Evolutionary conservation across 495 filamentous ascomycete species (phyloP).

Genomic region (Penicillium verhagenii): DNA sequence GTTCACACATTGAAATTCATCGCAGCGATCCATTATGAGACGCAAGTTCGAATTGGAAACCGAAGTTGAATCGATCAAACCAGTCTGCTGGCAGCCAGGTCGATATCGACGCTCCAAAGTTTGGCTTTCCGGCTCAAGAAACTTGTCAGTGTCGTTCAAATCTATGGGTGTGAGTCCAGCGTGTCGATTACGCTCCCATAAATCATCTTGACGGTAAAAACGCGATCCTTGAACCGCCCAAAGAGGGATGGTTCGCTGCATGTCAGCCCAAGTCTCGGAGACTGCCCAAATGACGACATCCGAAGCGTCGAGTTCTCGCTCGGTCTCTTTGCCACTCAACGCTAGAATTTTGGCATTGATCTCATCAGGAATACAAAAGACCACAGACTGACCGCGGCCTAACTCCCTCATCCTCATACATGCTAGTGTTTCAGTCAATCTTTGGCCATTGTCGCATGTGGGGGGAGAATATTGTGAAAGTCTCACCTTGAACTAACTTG

Average conservation of each 20-base stretch:
- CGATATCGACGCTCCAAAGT: neutral
- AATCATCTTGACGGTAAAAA: neutral
- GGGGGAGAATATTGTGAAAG: neutral
- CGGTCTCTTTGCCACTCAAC: conserved; percentile 18
- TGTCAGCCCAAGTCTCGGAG: conserved; percentile 27
- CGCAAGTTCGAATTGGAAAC: conserved; percentile 49
- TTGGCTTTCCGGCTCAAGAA: neutral
- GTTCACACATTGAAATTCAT: conserved; percentile 39
- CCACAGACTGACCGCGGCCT: conserved; percentile 60
- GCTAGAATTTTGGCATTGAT: conserved; percentile 42
- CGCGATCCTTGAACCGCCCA: neutral
- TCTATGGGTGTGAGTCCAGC: no score
- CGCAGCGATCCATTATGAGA: conserved; percentile 41
- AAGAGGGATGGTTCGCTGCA: neutral
- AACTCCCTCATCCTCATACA: conserved; percentile 68
- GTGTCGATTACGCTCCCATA: neutral
- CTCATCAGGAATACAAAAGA: conserved; percentile 55
- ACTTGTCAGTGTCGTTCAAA: neutral
- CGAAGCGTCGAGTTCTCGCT: conserved; percentile 28
- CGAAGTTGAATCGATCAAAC: no score
- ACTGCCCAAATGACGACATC: conserved; percentile 63
- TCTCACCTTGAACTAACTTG: conserved; percentile 68
- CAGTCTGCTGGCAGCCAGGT: neutral
- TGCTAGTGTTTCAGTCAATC: conserved; percentile 34
- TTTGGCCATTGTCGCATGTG: neutral